A percentile compares a stretch with the other conserved stretches of the same genome.
These are phyloP conservation scores for Babjeviella inositovora DNA, from an alignment of 805 yeast genomes.

Conservation along the genomic window DNA sequence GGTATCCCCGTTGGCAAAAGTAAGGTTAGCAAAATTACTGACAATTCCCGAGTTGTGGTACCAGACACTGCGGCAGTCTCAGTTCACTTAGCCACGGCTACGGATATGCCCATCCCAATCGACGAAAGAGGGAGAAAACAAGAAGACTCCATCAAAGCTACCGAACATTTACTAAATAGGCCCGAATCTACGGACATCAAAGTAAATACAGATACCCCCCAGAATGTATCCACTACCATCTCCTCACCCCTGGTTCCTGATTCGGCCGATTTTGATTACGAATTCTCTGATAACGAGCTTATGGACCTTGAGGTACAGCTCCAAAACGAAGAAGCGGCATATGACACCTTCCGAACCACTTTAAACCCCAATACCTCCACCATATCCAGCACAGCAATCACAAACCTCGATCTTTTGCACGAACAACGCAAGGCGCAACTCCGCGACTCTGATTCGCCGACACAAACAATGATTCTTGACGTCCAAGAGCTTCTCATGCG, in stretches of 20 bases:
- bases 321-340: slow-evolving; percentile 57
- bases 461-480: slow-evolving; percentile 71
- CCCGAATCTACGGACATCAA: no score
- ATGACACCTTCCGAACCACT: slow-evolving; percentile 38
- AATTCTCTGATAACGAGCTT: slow-evolving; percentile 68
- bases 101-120: no score
- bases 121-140: no score
- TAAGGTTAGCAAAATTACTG: no score
- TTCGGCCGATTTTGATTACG: slow-evolving; percentile 28
- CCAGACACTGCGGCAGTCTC: no score
- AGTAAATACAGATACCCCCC: slow-evolving; percentile 2
- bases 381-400: no score
- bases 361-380: slow-evolving; percentile 9
- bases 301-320: slow-evolving; percentile 46
- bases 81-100: no score
- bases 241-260: neutral
- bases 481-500: slow-evolving; percentile 77
- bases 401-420: no score
- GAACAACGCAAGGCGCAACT: slow-evolving; percentile 50
- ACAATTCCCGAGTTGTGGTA: no score
- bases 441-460: slow-evolving; percentile 86
- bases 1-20: no score
- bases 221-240: slow-evolving; percentile 2
- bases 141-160: no score
- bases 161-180: no score